Conservation (phyloP, 2,329 filamentous ascomycete genomes). For the Paramyrothecium sp. region DNA sequence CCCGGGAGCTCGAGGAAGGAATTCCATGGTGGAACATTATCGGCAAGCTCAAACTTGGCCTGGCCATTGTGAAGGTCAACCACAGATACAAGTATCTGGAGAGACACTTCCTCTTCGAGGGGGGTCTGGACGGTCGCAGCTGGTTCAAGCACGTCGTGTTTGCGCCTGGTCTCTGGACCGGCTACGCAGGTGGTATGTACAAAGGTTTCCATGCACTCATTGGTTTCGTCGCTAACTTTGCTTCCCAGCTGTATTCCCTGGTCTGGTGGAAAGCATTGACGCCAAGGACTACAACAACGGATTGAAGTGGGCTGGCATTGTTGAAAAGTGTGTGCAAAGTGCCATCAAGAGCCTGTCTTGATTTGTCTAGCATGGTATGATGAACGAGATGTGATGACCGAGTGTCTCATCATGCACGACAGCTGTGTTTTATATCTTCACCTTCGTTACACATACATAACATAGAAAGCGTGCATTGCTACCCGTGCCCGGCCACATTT, state of each 20-base stretch:
- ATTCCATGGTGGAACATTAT: constrained; percentile 80
- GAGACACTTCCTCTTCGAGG: constrained; percentile 71
- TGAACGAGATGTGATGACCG: not conserved
- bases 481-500: too few relatives aligned
- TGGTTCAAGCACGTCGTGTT: constrained; percentile 98
- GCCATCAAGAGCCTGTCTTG: constrained; percentile 40
- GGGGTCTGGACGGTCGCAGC: constrained; percentile 72
- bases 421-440: too few relatives aligned
- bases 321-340: constrained; percentile 47
- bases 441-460: too few relatives aligned
- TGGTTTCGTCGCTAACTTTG: not conserved
- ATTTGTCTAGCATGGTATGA: not conserved
- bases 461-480: too few relatives aligned
- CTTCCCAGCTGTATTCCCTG: constrained; percentile 56
- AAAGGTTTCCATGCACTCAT: not conserved
- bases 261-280: constrained; percentile 62
- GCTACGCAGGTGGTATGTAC: constrained; percentile 72
- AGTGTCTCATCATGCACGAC: too few relatives aligned
- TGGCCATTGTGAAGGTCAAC: constrained; percentile 67
- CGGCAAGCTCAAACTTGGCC: constrained; percentile 62
- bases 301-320: constrained; percentile 58
- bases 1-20: constrained; percentile 43
- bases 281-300: constrained; percentile 57
- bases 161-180: constrained; percentile 87
- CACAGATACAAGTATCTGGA: constrained; percentile 82